Conservation (phyloP, 495 filamentous ascomycete species). For the Melanomma pulvis-pyrius region DNA sequence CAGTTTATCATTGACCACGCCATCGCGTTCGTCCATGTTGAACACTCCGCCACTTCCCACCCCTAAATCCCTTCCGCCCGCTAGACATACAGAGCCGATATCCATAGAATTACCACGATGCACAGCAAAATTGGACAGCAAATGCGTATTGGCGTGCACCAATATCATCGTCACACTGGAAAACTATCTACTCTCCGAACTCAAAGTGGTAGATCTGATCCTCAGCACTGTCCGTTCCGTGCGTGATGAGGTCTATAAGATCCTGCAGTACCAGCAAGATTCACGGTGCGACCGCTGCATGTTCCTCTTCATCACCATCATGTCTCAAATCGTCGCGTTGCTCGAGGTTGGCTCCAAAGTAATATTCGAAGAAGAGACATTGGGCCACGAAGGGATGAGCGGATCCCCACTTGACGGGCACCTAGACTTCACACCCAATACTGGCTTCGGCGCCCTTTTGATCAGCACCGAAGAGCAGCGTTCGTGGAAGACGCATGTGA, state of each 20-base stretch:
- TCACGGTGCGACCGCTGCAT: slow-evolving; percentile 9
- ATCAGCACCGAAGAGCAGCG: too few relatives aligned
- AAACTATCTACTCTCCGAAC: slow-evolving; percentile 12
- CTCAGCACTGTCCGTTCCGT: slow-evolving; percentile 8
- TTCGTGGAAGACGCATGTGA: too few relatives aligned
- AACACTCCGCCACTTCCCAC: too few relatives aligned
- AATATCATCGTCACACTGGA: slow-evolving; percentile 14
- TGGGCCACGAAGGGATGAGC: too few relatives aligned
- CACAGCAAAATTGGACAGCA: slow-evolving; percentile 9
- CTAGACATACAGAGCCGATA: too few relatives aligned
- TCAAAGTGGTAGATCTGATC: slow-evolving; percentile 15
- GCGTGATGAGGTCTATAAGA: background rate
- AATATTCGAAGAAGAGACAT: too few relatives aligned
- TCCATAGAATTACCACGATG: background rate
- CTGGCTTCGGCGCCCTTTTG: too few relatives aligned
- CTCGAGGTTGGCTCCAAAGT: slow-evolving; percentile 20
- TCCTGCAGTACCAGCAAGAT: slow-evolving; percentile 6
- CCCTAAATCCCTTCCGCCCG: too few relatives aligned
- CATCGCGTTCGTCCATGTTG: too few relatives aligned
- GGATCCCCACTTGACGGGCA: too few relatives aligned
- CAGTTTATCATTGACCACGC: too few relatives aligned
- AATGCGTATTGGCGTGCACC: slow-evolving; percentile 18
- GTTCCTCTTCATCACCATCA: slow-evolving; percentile 4
- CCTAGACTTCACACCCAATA: too few relatives aligned
- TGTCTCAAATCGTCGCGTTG: slow-evolving; percentile 19